Percentiles rank a stretch among this genome's conserved stretches.
Conservation (phyloP, 352 stramenopile genomes). For the Phytophthora aleatoria region DNA sequence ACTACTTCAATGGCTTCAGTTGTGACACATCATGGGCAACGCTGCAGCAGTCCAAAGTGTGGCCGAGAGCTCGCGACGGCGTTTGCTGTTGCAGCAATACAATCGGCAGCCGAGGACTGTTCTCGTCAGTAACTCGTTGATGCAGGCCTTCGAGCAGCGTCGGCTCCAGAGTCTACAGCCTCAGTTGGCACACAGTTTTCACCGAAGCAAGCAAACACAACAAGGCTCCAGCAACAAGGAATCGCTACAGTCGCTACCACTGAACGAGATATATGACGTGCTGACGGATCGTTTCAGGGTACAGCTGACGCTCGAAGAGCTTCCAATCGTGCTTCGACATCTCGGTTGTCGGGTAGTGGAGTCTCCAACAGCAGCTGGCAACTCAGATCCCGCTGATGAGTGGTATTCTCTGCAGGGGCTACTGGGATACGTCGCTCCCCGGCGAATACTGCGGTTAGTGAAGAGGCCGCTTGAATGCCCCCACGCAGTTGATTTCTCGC, state of each 20-base stretch:
- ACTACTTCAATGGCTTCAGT: constrained; percentile 29
- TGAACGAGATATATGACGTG: constrained; percentile 40
- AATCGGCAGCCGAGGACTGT: constrained; percentile 29
- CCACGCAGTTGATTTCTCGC: constrained; percentile 8
- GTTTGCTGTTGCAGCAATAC: constrained; percentile 43
- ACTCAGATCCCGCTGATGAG: constrained; percentile 3
- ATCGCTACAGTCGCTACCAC: constrained; percentile 16
- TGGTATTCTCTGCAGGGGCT: constrained; percentile 35
- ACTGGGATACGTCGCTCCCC: constrained; percentile 34
- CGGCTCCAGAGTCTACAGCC: constrained; percentile 19
- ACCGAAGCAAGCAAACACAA: not conserved
- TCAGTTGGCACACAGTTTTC: not conserved
- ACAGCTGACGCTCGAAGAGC: constrained; percentile 35
- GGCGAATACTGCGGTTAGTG: constrained; percentile 29
- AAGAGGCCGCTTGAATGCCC: constrained; percentile 18
- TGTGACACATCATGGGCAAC: constrained; percentile 39
- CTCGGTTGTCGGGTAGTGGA: constrained; percentile 35
- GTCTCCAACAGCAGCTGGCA: constrained; percentile 3
- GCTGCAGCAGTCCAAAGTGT: constrained; percentile 38
- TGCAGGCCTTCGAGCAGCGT: constrained; percentile 34
- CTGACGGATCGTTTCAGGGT: constrained; percentile 35
- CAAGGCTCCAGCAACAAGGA: constrained; percentile 1
- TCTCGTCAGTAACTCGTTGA: constrained; percentile 33
- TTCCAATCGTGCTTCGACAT: constrained; percentile 30
- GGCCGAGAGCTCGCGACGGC: constrained; percentile 39